Percentiles rank a stretch among this genome's conserved stretches.
Evolutionary conservation across 2,329 filamentous ascomycete species (phyloP).

Genomic region (Curvularia eragrostidis): DNA sequence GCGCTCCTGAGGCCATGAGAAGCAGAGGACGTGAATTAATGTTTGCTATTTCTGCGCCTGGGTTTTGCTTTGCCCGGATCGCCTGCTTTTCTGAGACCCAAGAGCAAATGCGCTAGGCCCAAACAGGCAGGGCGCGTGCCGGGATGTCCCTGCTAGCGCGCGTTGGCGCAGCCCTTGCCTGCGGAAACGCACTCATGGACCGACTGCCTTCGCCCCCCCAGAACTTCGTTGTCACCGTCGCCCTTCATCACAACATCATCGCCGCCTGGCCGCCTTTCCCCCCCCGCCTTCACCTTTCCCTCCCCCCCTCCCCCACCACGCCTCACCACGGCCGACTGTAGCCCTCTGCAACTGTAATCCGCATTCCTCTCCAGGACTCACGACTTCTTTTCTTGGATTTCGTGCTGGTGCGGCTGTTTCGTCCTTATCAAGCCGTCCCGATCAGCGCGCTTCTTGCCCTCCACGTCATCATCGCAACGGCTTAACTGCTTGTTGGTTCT

Average conservation of each 20-base stretch:
- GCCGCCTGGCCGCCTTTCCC: constrained; percentile 15
- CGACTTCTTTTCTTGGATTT: constrained; percentile 33
- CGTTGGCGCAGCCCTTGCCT: constrained; percentile 14
- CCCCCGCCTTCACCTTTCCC: constrained; percentile 21
- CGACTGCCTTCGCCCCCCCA: constrained; percentile 10
- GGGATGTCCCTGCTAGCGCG: constrained; percentile 11
- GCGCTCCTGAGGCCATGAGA: not conserved
- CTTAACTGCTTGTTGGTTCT: constrained; percentile 40
- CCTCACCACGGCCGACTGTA: constrained; percentile 32
- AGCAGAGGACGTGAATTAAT: not conserved
- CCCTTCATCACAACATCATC: constrained; percentile 29
- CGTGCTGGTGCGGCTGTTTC: constrained; percentile 27
- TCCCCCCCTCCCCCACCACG: constrained; percentile 15
- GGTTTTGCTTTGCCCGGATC: constrained; percentile 25
- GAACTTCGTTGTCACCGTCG: constrained; percentile 23
- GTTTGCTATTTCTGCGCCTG: constrained; percentile 8
- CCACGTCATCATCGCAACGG: constrained; percentile 44
- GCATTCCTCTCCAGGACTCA: constrained; percentile 27
- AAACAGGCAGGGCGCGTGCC: not conserved
- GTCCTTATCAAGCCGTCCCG: constrained; percentile 35
- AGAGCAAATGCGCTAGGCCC: constrained; percentile 8
- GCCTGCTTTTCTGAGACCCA: constrained; percentile 27
- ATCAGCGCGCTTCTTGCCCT: constrained; percentile 42
- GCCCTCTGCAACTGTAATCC: constrained; percentile 36
- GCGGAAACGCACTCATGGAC: constrained; percentile 17